Percentiles rank a stretch among this genome's conserved stretches.
These are phyloP conservation scores for Deakozyma indianensis DNA, from an alignment of 805 yeast species.

Conservation along the genomic window DNA sequence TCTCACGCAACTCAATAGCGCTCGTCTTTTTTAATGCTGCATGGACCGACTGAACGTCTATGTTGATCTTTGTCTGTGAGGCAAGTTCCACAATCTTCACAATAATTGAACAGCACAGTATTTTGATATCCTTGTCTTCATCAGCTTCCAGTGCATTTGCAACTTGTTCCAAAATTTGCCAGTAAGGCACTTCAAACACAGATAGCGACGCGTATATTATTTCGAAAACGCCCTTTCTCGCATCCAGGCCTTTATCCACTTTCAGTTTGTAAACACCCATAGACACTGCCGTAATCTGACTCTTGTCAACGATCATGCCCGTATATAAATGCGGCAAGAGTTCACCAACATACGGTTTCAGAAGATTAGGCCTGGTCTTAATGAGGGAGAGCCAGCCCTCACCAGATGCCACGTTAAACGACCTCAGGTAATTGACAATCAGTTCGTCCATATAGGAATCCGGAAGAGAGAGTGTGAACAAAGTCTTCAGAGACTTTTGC, in stretches of 20 bases:
- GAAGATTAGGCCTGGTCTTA: neutral
- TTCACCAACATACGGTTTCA: neutral
- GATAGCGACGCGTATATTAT: neutral
- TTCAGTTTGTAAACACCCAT: neutral
- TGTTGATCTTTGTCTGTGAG: neutral
- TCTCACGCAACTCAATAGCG: neutral
- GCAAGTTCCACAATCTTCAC: neutral
- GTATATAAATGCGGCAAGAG: neutral
- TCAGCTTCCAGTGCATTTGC: neutral
- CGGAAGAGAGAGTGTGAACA: neutral
- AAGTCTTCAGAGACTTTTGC: neutral
- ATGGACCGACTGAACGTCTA: neutral
- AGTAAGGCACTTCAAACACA: neutral
- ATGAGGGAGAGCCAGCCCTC: neutral
- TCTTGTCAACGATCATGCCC: neutral
- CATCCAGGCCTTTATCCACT: neutral
- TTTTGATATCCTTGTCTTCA: neutral
- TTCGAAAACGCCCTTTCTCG: neutral
- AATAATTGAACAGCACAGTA: neutral
- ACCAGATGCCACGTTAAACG: neutral
- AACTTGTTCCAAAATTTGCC: neutral
- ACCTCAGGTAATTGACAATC: neutral
- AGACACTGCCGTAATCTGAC: neutral
- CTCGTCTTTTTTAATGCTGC: neutral
- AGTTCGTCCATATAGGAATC: neutral